Base-by-base conservation (phyloP, 306 rosid species). In the barrel medic (Medicago truncatula) region DNA sequence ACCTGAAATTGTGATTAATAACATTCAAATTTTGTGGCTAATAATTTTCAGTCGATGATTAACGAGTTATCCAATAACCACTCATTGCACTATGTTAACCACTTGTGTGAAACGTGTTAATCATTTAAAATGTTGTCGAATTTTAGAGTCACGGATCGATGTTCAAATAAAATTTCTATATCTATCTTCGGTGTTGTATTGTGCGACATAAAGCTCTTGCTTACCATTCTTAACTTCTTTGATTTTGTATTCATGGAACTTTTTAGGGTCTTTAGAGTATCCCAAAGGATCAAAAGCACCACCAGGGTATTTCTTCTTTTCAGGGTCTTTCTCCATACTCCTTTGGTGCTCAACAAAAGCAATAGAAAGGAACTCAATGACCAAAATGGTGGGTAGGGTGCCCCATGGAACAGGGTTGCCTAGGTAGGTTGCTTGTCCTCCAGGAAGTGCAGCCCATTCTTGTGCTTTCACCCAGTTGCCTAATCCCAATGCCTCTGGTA, bases 371-470 rank as follows among this genome's bases (percentile, higher is more conserved):
- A 96, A 96, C 53, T 96, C 99, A 61, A 96, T 96, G 56, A 58
- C 96, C 85, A 96, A 67, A 77, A 96, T 86, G 75, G 99, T 96
- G 6, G 99, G 99, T 49, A 96, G 86, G 78, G 90, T 90, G 14
- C 99, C 99, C 99, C 99, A 96, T 73, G 99, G 99, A 46, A 96
- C 99, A 40, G 99, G 98, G 71, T 92, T 89, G 2, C 99, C 99
- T 49, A 96, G 76, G 93, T 96, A 96, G 6, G 97, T 92, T 21
- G 99, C 99, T 83, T 88, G 97, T 0, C 98, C 99, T 34, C 99
- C 99, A 1, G 99, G 99, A 14, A 80, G 0, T 38, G 99, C 98
- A 2, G 99, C 99, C 99, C 98, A 92, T 79, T 89, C 93, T 54
- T 96, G 99, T 23, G 99, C 99, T 80, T 96, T 81, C 11, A 96